Evolutionary conservation across 148 eudicot species (phyloP).

Genomic region (Rhododendron vialii): DNA sequence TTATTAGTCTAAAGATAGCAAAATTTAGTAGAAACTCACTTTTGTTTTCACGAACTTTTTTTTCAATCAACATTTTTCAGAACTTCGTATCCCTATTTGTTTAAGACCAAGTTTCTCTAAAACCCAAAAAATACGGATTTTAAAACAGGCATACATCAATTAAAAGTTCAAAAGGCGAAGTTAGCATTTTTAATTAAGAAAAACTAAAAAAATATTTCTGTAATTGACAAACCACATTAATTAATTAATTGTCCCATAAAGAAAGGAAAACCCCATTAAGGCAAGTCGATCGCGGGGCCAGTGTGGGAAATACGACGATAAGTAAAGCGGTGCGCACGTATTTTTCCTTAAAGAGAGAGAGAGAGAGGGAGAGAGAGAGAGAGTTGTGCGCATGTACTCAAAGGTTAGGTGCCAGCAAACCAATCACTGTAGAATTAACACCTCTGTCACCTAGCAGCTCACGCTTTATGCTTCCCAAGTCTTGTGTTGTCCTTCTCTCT

Average conservation of each 20-base stretch:
- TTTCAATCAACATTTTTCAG: background rate
- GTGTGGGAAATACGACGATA: too few relatives aligned
- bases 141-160: too few relatives aligned
- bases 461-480: background rate
- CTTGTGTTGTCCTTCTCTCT: conserved; percentile 4
- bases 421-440: background rate
- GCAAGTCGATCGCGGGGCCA: too few relatives aligned
- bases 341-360: too few relatives aligned
- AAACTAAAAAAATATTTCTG: too few relatives aligned
- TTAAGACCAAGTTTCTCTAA: background rate
- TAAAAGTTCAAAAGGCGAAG: background rate
- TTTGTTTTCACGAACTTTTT: background rate
- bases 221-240: background rate
- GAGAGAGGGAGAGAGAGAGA: too few relatives aligned
- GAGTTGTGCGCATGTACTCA: conserved; percentile 38
- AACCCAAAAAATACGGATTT: too few relatives aligned
- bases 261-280: background rate
- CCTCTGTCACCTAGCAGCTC: background rate
- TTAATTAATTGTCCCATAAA: background rate
- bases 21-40: too few relatives aligned
- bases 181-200: too few relatives aligned
- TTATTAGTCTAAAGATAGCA: background rate
- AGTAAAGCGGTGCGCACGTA: background rate
- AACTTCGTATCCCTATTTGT: background rate
- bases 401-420: conserved; percentile 18